Base-by-base conservation (phyloP, 2,329 filamentous ascomycete genomes). In the Mycosphaerella sp. region DNA sequence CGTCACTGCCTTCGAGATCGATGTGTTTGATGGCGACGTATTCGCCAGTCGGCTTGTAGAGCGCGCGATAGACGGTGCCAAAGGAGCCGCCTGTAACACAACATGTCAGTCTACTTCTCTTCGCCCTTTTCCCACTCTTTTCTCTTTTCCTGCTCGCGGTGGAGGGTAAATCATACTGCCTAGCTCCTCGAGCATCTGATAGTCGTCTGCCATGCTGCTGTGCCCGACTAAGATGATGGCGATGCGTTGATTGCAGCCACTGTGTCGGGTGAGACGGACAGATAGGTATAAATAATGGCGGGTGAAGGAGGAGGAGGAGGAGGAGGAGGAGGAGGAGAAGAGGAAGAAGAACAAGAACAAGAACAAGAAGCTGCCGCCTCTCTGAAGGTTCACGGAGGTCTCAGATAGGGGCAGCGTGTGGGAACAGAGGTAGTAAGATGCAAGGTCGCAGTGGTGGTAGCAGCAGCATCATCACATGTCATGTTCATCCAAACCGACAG, bases 1-100 rank as follows among this genome's bases (percentile, higher is more conserved):
- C 93, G 72, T 95, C 92, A 76, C 90, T 97, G 55, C 92, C 95
- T 74, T 98, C 93, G 68, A 98, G 88, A 72, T 98, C 93, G 71
- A 98, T 97, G 90, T 97, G 70, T 74, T 98, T 98, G 72, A 98
- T 93, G 32, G 93, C 93, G 51, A 97, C 93, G 40, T 91, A 86
- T 66, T 96, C 90, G 60, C 92, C 92, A 1, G 92, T 96, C 29
- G 83, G 77, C 69, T 85, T 89, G 66, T 97, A 90, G 67, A 96
- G 91, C 48, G 90, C 93, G 72, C 96, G 96, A 80, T 95, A 98
- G 32, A 98, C 93, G 43, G 92, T 84, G 53, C 93, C 93, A 71
- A 98, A 98, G 71, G 91, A 96, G 55, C 92, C 92, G 72, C 89
- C 89, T 95, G 55, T 11, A 42, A 51, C 29, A 21, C 9, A 21